Conservation (phyloP, 23 red algal species). For the Gracilaria gracilis region DNA sequence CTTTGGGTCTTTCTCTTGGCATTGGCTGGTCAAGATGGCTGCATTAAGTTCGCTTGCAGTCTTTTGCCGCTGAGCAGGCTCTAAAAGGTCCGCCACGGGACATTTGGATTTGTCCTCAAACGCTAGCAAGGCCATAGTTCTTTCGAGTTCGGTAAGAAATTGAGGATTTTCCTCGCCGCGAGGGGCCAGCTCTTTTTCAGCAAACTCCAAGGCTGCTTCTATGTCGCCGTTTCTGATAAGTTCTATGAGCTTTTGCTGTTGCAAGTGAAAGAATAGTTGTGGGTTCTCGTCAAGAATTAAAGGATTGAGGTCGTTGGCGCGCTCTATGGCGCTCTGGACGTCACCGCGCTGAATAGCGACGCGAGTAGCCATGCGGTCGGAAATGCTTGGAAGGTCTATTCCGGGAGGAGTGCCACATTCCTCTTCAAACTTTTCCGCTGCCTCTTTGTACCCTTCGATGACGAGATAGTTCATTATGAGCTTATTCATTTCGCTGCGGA, state of each 20-base stretch:
- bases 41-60: constrained; percentile 96
- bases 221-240: constrained; percentile 89
- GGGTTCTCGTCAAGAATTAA: constrained; percentile 87
- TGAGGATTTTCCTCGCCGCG: constrained; percentile 80
- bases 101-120: constrained; percentile 85
- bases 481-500: constrained; percentile 70
- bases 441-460: constrained; percentile 98
- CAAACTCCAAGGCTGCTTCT: constrained; percentile 88
- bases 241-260: constrained; percentile 98
- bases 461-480: constrained; percentile 99
- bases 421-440: constrained; percentile 84
- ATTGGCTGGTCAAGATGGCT: constrained; percentile 93
- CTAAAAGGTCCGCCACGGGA: constrained; percentile 80
- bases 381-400: constrained; percentile 86
- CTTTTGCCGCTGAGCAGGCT: constrained; percentile 79
- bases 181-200: constrained; percentile 94
- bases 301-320: constrained; percentile 88
- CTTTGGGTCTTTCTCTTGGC: constrained; percentile 87
- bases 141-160: constrained; percentile 92
- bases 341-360: constrained; percentile 88
- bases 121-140: constrained; percentile 93
- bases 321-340: constrained; percentile 82
- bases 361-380: constrained; percentile 88
- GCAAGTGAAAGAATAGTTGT: constrained; percentile 93
- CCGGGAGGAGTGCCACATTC: constrained; percentile 82